Percentiles rank a stretch among this genome's conserved stretches.
Evolutionary conservation across 352 stramenopile species (phyloP).

Genomic region (Pythium vanterpoolii): DNA sequence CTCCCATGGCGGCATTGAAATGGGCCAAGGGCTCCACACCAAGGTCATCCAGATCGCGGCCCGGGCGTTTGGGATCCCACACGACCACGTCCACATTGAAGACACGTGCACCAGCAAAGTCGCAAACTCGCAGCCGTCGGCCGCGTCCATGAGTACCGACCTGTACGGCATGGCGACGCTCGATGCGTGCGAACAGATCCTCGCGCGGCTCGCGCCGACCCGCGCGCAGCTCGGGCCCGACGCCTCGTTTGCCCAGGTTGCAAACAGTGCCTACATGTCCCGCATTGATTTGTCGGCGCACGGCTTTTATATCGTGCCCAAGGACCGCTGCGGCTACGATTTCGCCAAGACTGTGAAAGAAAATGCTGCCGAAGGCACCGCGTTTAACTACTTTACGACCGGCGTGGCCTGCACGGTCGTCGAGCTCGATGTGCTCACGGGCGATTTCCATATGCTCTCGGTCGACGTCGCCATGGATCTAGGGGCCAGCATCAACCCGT

Average conservation of each 20-base stretch:
- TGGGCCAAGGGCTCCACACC: constrained; percentile 97
- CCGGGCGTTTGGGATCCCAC: constrained; percentile 89
- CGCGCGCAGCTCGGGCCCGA: constrained; percentile 64
- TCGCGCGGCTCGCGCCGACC: constrained; percentile 87
- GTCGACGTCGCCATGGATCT: constrained; percentile 91
- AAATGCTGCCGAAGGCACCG: constrained; percentile 87
- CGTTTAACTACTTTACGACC: constrained; percentile 97
- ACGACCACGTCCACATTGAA: constrained; percentile 92
- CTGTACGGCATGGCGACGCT: constrained; percentile 97
- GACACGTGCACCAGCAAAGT: constrained; percentile 95
- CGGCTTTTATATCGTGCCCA: constrained; percentile 93
- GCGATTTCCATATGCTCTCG: constrained; percentile 86
- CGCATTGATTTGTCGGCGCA: constrained; percentile 94
- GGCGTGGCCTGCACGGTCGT: constrained; percentile 91
- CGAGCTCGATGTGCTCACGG: constrained; percentile 95
- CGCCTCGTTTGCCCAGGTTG: constrained; percentile 80
- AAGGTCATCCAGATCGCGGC: constrained; percentile 92
- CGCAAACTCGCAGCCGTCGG: constrained; percentile 92
- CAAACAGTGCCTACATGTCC: constrained; percentile 89
- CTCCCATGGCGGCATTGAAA: constrained; percentile 96
- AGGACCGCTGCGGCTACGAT: constrained; percentile 92
- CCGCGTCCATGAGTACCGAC: constrained; percentile 95
- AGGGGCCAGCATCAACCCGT: constrained; percentile 94
- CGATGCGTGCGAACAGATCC: constrained; percentile 95
- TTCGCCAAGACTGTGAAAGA: constrained; percentile 85